A percentile compares a stretch with the other conserved stretches of the same genome.
Conservation (phyloP, 2,329 filamentous ascomycete genomes). For the Monilinia aucupariae region DNA sequence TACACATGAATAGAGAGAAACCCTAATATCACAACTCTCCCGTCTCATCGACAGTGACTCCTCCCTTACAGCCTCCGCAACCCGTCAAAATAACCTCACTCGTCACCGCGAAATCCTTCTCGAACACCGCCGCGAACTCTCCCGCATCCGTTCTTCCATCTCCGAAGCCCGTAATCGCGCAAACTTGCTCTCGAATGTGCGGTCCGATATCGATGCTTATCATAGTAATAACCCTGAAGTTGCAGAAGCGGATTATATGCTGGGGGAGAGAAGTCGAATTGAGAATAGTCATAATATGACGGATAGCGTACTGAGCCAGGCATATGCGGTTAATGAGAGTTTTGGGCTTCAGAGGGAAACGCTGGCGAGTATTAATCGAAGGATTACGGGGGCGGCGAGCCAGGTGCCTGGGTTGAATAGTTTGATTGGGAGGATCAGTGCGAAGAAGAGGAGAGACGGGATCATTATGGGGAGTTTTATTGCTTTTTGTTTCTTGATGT, state of each 20-base stretch:
- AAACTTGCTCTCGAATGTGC: conserved; percentile 85
- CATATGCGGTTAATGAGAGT: conserved; percentile 92
- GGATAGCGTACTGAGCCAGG: conserved; percentile 87
- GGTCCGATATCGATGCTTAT: conserved; percentile 87
- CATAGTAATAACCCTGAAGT: conserved; percentile 73
- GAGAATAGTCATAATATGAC: conserved; percentile 87
- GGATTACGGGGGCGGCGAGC: conserved; percentile 83
- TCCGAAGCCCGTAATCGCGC: conserved; percentile 75
- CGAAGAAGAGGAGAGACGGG: conserved; percentile 90
- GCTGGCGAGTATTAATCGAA: conserved; percentile 78
- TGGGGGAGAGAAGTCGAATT: conserved; percentile 77
- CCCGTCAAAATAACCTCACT: conserved; percentile 95
- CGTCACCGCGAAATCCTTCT: conserved; percentile 85
- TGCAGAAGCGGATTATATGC: conserved; percentile 94
- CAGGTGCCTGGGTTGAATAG: conserved; percentile 91
- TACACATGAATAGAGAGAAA: conserved; percentile 60
- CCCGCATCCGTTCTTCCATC: conserved; percentile 67
- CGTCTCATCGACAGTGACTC: conserved; percentile 92
- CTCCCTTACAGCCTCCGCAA: conserved; percentile 75
- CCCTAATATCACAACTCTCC: conserved; percentile 72
- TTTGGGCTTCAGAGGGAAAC: conserved; percentile 85
- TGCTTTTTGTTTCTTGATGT: conserved; percentile 81
- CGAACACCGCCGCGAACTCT: conserved; percentile 79
- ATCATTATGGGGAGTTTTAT: conserved; percentile 91
- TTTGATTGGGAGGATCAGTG: conserved; percentile 85